These are phyloP conservation scores for Stephania yunnanensis DNA, from an alignment of 164 flowering plant species.

Conservation along the genomic window DNA sequence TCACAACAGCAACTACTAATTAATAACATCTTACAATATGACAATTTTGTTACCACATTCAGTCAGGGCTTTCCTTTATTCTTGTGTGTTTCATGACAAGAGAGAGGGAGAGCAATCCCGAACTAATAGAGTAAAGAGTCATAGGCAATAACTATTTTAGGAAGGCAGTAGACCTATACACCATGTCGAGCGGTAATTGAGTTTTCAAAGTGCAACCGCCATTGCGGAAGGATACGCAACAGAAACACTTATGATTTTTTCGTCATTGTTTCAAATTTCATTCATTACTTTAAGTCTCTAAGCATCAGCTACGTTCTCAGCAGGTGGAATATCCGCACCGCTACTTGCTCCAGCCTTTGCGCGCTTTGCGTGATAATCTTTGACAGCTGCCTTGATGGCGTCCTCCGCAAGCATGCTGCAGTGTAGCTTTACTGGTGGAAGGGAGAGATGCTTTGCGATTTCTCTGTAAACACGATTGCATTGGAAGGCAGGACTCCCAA, in stretches of 20 bases:
- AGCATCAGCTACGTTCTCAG: conserved; percentile 44
- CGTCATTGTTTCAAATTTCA: background rate
- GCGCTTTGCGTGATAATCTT: conserved; percentile 71
- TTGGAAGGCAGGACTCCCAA: too few species aligned
- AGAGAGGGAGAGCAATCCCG: background rate
- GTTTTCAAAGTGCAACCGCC: background rate
- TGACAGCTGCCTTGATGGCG: conserved; percentile 94
- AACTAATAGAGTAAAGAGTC: background rate
- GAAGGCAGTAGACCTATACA: background rate
- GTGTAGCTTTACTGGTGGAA: conserved; percentile 95
- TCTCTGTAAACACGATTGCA: conserved; percentile 40
- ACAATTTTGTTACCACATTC: too few species aligned
- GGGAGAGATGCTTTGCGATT: conserved; percentile 92
- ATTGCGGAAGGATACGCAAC: background rate
- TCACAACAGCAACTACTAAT: too few species aligned
- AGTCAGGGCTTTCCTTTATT: too few species aligned
- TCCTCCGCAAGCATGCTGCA: conserved; percentile 99
- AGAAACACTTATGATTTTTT: background rate
- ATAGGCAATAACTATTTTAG: background rate
- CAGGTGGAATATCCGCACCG: conserved; percentile 22
- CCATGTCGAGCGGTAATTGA: background rate
- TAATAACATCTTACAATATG: too few species aligned
- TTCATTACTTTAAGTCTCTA: conserved; percentile 12
- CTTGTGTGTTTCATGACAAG: background rate
- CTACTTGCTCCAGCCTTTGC: conserved; percentile 22